phyloP scores from a whole-genome alignment of 2,329 filamentous ascomycete species.

The Cladophialophora psammophila region DNA sequence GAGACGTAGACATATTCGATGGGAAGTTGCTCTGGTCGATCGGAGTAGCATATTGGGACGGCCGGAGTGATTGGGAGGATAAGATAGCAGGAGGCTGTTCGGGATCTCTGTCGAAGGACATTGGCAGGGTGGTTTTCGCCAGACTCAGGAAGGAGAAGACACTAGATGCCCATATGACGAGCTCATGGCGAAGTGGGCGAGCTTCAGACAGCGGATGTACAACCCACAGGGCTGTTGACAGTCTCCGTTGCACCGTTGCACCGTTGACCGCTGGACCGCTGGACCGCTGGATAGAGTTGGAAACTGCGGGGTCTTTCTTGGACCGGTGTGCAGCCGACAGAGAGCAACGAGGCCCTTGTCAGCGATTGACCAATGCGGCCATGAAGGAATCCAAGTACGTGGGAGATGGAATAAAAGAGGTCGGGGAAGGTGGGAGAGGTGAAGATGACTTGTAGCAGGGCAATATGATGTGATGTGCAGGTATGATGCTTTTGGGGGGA shows the following conservation, averaged over 20 bases:
- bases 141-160: conserved; percentile 11
- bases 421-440: not conserved
- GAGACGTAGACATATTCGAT: conserved; percentile 41
- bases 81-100: conserved; percentile 36
- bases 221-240: conserved; percentile 1
- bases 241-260: conserved; percentile 30
- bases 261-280: conserved; percentile 14
- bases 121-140: conserved; percentile 20
- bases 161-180: conserved; percentile 29
- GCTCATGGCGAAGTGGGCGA: conserved; percentile 28
- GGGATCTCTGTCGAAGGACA: conserved; percentile 40
- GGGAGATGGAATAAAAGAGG: not conserved
- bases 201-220: not conserved
- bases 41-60: conserved; percentile 41
- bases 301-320: conserved; percentile 40
- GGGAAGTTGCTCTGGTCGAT: conserved; percentile 37
- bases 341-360: conserved; percentile 29
- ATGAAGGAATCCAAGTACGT: conserved; percentile 12
- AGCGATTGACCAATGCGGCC: conserved; percentile 34
- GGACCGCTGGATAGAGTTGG: conserved; percentile 7
- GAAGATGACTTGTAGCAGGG: not conserved
- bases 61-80: conserved; percentile 25
- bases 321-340: conserved; percentile 35
- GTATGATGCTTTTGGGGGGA: conserved; percentile 12
- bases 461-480: conserved; percentile 18